These are phyloP conservation scores for Pterula multifida DNA, from an alignment of 1,284 basidiomycete genomes.

Conservation along the genomic window DNA sequence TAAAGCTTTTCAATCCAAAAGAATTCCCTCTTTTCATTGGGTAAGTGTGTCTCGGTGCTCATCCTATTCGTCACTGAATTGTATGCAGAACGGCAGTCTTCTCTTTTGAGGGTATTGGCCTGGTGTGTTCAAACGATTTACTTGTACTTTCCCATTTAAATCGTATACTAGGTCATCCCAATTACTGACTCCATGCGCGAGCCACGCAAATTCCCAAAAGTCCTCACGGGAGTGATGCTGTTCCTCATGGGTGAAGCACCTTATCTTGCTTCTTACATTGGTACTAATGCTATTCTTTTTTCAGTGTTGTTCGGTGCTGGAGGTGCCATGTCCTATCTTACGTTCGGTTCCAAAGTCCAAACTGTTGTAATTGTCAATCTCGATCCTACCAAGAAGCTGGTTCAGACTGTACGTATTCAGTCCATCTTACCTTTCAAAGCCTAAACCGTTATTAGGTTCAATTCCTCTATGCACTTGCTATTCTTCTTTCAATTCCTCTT, in stretches of 20 bases:
- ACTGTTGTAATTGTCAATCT: constrained; percentile 95
- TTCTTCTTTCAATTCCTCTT: constrained; percentile 87
- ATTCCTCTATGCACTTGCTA: constrained; percentile 86
- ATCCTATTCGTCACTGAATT: constrained; percentile 3
- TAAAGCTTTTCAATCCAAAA: constrained; percentile 80
- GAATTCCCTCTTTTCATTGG: constrained; percentile 91
- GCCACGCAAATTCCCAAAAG: constrained; percentile 85
- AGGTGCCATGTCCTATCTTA: constrained; percentile 81
- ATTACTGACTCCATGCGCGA: constrained; percentile 96
- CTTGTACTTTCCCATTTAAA: background rate
- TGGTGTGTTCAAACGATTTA: constrained; percentile 38
- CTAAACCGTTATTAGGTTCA: constrained; percentile 43
- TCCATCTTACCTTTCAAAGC: constrained; percentile 4
- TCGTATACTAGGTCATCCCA: constrained; percentile 59
- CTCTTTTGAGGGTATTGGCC: constrained; percentile 95
- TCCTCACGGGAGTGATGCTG: constrained; percentile 86
- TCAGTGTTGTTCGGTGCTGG: constrained; percentile 79
- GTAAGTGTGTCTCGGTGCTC: constrained; percentile 26
- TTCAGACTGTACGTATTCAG: constrained; percentile 78
- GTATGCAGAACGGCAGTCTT: constrained; percentile 83
- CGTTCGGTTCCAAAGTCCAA: constrained; percentile 83
- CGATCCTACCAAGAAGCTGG: constrained; percentile 75
- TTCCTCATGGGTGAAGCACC: constrained; percentile 47
- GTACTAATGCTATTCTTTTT: constrained; percentile 8
- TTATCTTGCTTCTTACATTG: constrained; percentile 3